Conservation (phyloP, 139 green algal species). For the Closterium sp. region DNA sequence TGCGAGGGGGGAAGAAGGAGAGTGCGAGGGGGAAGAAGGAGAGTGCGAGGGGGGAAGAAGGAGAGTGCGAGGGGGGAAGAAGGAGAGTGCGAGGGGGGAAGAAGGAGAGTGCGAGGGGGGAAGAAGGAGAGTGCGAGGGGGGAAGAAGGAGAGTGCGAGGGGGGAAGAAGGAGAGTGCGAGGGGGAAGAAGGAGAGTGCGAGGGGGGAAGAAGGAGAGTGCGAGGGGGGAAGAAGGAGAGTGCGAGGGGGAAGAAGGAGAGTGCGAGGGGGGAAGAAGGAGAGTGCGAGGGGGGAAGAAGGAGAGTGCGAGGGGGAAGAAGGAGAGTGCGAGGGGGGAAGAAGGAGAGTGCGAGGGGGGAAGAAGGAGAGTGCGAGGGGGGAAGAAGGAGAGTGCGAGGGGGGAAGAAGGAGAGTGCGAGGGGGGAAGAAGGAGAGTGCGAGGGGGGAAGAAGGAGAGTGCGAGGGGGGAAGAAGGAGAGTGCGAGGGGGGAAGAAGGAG, state of each 20-base stretch:
- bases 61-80: background rate
- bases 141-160: background rate
- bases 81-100: too few relatives aligned
- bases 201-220: too few relatives aligned
- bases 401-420: background rate
- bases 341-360: too few relatives aligned
- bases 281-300: background rate
- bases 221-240: background rate
- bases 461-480: too few relatives aligned
- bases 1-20: background rate
- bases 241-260: too few relatives aligned
- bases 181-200: background rate
- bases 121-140: too few relatives aligned
- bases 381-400: too few relatives aligned
- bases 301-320: background rate
- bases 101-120: background rate
- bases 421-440: too few relatives aligned
- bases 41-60: background rate
- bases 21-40: too few relatives aligned
- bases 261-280: background rate
- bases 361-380: background rate
- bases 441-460: background rate
- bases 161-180: too few relatives aligned
- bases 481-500: background rate
- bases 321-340: background rate